Base-by-base conservation (phyloP, 2,329 filamentous ascomycete genomes). In the Penicillium sp. region DNA sequence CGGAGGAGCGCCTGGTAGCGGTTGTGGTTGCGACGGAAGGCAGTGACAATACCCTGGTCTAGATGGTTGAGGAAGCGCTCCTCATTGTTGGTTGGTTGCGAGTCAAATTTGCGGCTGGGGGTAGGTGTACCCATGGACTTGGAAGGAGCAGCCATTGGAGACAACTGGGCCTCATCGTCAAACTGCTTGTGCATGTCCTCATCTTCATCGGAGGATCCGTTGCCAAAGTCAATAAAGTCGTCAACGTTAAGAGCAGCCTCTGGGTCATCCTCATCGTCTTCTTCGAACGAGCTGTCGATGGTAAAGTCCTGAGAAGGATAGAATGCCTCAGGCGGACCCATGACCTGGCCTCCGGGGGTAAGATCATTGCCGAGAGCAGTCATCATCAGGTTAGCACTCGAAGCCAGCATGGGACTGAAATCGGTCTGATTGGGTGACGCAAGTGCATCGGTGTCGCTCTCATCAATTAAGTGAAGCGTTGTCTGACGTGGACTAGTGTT, bases 381-480 rank as follows among this genome's bases (percentile, higher is more conserved):
- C 75, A 92, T 85, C 88, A 92, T 91, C 60, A 92, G 81, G 55
- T 90, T 88, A 52, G 86, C 85, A 16, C 85, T 83, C 55, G 88
- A 86, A 67, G 80, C 84, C 57, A 88, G 74, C 65, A 89, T 84
- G 14, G 86, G 84, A 48, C 73, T 75, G 45, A 74, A 60, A 45
- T 72, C 69, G 8, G 58, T 52, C 10, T 68, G 70, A 45, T 68
- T 70, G 2, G 74, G 73, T 1, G 73, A 76, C 8, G 67, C 63
- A 26, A 76, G 62, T 11, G 70, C 72, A 60, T 77, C 76, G 8
- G 72, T 73, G 41, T 79, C 76, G 52, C 73, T 79, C 51, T 78
- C 76, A 53, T 78, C 74, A 14, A 73, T 58, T 36, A 73, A 60
- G 40, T 74, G 69, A 58, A 74, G 66, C 6, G 70, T 73, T 27